A percentile compares a stretch with the other conserved stretches of the same genome.
Evolutionary conservation across 1,284 basidiomycete species (phyloP).

Genomic region (Malassezia globosa): DNA sequence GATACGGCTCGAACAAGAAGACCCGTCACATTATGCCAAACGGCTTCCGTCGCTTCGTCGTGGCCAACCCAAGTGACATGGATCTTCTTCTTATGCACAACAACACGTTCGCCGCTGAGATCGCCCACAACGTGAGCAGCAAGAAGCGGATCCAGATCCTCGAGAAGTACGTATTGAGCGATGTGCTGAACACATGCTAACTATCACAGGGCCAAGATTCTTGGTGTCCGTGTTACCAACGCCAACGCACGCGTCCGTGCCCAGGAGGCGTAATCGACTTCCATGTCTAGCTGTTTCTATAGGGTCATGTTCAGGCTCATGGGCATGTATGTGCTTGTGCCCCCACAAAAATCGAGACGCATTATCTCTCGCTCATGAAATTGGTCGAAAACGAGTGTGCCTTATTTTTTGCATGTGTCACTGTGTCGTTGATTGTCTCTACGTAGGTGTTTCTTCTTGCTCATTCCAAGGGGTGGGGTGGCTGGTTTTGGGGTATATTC

Average conservation of each 20-base stretch:
- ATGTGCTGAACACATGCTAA: not conserved
- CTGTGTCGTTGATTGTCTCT: no score
- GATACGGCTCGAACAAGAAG: slow-evolving; percentile 48
- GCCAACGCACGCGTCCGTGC: slow-evolving; percentile 84
- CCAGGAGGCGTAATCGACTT: slow-evolving; percentile 60
- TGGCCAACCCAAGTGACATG: slow-evolving; percentile 42
- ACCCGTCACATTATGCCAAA: slow-evolving; percentile 47
- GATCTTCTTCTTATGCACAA: slow-evolving; percentile 58
- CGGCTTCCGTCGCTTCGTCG: slow-evolving; percentile 46
- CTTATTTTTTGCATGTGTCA: no score
- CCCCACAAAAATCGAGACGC: slow-evolving; percentile 9
- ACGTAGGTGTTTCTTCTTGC: no score
- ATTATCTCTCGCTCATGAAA: not conserved
- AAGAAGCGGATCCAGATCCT: slow-evolving; percentile 89
- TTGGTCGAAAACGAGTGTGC: no score
- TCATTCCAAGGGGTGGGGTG: no score
- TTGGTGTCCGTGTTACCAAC: slow-evolving; percentile 70
- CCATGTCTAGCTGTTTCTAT: slow-evolving; percentile 8
- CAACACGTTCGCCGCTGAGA: slow-evolving; percentile 87
- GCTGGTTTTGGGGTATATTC: no score
- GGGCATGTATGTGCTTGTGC: not conserved
- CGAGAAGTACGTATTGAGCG: slow-evolving; percentile 59
- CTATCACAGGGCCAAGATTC: slow-evolving; percentile 33
- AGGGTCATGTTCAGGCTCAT: not conserved
- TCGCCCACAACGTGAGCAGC: slow-evolving; percentile 93